Evolutionary conservation across 192 early-diverging fungal genomes (phyloP), one percentile per base, ranked within the genome.

Genomic region (Entomortierella parvispora): DNA sequence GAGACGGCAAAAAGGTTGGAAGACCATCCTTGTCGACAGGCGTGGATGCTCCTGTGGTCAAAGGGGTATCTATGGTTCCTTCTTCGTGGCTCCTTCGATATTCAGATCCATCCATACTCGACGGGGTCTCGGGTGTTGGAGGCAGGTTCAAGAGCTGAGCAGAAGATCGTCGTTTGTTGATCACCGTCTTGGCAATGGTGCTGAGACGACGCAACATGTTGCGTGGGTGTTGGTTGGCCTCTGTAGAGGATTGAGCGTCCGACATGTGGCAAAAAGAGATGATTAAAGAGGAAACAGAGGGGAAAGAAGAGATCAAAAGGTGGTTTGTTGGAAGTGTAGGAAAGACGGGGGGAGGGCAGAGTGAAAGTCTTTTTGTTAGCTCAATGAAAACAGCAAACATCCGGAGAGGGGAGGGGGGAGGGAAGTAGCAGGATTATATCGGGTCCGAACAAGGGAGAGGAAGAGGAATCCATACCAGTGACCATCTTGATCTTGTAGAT

Each of bases 401-500:
- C n/a, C n/a, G n/a, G 45, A 25, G 29, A 59, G 32, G 60, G 20
- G 32, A 8, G 22, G 60, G 47, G 42, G 37, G 50, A 28, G 46
- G 28, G 23, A 32, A 51, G 44, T 2, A 31, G 32, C 28, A 4
- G 40, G 8, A 3, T n/a, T n/a, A n/a, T n/a, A n/a, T n/a, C n/a
- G n/a, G n/a, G n/a, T n/a, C n/a, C n/a, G n/a, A n/a, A n/a, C n/a
- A 37, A 56, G 54, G 17, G 34, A 9, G 15, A 50, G 5, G 49
- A n/a, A 2, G 25, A 3, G 2, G 22, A 50, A 25, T 55, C 3
- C 20, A 22, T 63, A 71, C 69, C 69, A 47, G 72, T 8, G 10
- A 59, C 65, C 59, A 62, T 58, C 47, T 62, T 76, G 58, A 67
- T 49, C 47, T 68, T 76, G 72, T 62, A 47, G 51, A 67, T 68